Conservation (phyloP, 495 filamentous ascomycete genomes). For the Alectoria sarmentosa region DNA sequence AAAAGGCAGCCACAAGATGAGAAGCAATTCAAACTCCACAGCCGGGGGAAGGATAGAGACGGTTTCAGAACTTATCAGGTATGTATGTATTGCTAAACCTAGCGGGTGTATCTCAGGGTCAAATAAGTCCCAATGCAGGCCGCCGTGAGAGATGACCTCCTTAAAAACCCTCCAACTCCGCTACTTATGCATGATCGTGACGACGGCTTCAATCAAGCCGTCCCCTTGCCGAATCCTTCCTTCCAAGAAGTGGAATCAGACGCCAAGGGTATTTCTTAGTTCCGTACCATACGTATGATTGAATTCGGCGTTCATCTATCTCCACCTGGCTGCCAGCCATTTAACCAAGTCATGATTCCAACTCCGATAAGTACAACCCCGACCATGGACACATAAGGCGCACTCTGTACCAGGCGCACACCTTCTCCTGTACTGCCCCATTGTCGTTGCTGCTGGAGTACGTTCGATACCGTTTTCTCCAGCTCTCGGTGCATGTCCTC, state of each 20-base stretch:
- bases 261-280: slow-evolving; percentile 4
- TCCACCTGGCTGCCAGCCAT: slow-evolving; percentile 66
- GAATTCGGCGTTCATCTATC: slow-evolving; percentile 43
- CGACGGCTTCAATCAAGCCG: background rate
- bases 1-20: background rate
- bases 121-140: background rate
- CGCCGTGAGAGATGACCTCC: background rate
- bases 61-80: background rate
- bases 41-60: background rate
- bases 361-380: slow-evolving; percentile 86
- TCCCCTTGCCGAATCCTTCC: background rate
- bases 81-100: background rate
- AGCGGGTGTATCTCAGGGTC: background rate
- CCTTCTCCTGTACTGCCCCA: slow-evolving; percentile 15
- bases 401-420: slow-evolving; percentile 51
- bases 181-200: slow-evolving; percentile 2
- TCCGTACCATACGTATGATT: background rate
- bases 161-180: background rate
- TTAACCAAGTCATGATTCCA: slow-evolving; percentile 90
- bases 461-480: slow-evolving; percentile 36
- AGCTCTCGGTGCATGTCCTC: slow-evolving; percentile 29
- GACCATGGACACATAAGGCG: slow-evolving; percentile 80
- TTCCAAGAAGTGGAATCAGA: background rate
- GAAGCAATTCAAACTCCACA: background rate
- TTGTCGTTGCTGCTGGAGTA: slow-evolving; percentile 35